Percentiles rank a stretch among this genome's conserved stretches.
These are phyloP conservation scores for Phytopythium cucurbitacearum DNA, from an alignment of 352 stramenopile genomes.

Conservation along the genomic window DNA sequence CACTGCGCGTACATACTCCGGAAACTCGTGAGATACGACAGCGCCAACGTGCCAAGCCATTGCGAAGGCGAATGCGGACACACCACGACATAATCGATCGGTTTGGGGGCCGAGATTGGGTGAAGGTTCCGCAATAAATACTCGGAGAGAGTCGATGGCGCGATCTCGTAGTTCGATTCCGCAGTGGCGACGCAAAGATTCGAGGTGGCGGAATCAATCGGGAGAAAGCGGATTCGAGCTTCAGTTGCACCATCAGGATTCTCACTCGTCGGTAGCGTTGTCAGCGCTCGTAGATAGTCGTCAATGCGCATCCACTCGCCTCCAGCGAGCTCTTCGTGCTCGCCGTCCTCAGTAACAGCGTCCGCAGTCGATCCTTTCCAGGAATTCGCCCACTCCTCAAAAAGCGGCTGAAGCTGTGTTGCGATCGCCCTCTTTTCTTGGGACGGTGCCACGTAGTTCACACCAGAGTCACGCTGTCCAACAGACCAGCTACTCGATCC, in stretches of 20 bases:
- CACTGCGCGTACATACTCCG: slow-evolving; percentile 65
- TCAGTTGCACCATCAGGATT: no score
- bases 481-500: slow-evolving; percentile 33
- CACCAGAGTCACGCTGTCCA: slow-evolving; percentile 24
- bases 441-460: slow-evolving; percentile 16
- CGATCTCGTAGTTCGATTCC: slow-evolving; percentile 48
- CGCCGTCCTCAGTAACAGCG: not conserved
- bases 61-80: slow-evolving; percentile 65
- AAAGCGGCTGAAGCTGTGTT: slow-evolving; percentile 3
- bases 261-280: not conserved
- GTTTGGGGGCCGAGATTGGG: slow-evolving; percentile 54
- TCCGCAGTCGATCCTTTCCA: not conserved
- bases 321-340: not conserved
- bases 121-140: slow-evolving; percentile 73
- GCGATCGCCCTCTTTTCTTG: slow-evolving; percentile 19
- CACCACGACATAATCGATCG: slow-evolving; percentile 69
- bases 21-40: slow-evolving; percentile 73
- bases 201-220: slow-evolving; percentile 7
- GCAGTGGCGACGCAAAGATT: slow-evolving; percentile 49
- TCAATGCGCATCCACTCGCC: slow-evolving; percentile 1
- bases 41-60: slow-evolving; percentile 61
- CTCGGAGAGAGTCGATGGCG: slow-evolving; percentile 58
- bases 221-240: not conserved
- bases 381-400: slow-evolving; percentile 1
- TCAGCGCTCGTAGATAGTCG: not conserved